Base-by-base conservation (phyloP, 2,329 filamentous ascomycete species). In the Parastagonospora avenae region DNA sequence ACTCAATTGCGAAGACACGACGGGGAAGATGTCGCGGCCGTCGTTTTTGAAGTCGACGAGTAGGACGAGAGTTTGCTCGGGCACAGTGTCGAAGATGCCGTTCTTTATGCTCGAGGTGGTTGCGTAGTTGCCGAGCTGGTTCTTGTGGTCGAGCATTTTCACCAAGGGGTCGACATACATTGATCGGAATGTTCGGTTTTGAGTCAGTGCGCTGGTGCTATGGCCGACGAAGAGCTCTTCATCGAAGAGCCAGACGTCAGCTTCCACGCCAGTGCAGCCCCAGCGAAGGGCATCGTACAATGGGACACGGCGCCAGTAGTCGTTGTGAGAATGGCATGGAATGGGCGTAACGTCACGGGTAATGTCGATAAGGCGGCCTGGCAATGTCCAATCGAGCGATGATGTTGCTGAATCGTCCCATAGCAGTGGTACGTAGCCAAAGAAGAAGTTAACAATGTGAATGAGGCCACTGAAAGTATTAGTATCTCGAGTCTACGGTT, bases 301-400 rank as follows among this genome's bases (percentile, higher is more conserved):
- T 1, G 82, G 82, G 0, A 82, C 74, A 2, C 72, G 73, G 8
- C 81, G 79, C 81, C 80, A 84, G 66, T 85, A 84, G 64, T 85
- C 82, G 59, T 85, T 85, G 60, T 85, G 82, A 2, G 81, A 83
- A 58, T 84, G 82, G 52, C 80, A 83, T 29, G 72, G 74, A 10
- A 81, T 76, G 0, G 82, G 80, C 1, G 70, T 64, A 29, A 82
- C 76, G 42, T 80, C 79, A 16, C 74, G 76, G 4, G 80, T 82
- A 54, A 79, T 73, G 60, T 82, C 79, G 1, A 79, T 76, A 0
- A 80, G 76, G 36, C 68, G 61, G 30, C 73, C 70, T 8, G 69
- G 62, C 24, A 70, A 63, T 31, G 72, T 76, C 79, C 79, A 83
- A 37, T 72, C 64, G 11, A 74, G 63, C 45, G 71, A 72, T 12